These are phyloP conservation scores for Leccinum griseonigrum DNA, from an alignment of 1,284 basidiomycete species.

Conservation along the genomic window DNA sequence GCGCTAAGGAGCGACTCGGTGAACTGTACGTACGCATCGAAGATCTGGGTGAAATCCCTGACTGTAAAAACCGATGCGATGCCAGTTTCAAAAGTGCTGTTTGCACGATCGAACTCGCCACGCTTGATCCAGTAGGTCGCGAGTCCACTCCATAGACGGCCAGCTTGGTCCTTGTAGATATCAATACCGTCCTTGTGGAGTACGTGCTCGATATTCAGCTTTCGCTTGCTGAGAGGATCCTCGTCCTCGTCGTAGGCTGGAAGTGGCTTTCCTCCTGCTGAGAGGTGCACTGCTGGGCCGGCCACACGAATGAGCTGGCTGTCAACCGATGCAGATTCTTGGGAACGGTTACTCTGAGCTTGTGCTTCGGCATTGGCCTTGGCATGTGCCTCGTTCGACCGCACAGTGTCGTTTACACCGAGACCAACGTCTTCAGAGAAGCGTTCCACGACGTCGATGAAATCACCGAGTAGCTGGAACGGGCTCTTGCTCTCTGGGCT, in stretches of 20 bases:
- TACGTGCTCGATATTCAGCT: conserved; percentile 85
- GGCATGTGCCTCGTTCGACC: conserved; percentile 47
- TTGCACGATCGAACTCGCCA: conserved; percentile 89
- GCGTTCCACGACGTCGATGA: conserved; percentile 89
- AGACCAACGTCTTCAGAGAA: conserved; percentile 93
- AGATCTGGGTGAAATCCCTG: conserved; percentile 97
- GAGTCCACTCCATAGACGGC: conserved; percentile 92
- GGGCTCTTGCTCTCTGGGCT: conserved; percentile 95
- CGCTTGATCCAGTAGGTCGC: conserved; percentile 99
- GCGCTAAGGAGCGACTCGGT: conserved; percentile 89
- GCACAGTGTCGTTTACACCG: conserved; percentile 72
- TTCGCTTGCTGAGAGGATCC: conserved; percentile 70
- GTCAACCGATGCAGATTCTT: conserved; percentile 49
- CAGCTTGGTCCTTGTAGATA: conserved; percentile 95
- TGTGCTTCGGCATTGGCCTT: conserved; percentile 45
- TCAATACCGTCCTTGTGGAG: conserved; percentile 83
- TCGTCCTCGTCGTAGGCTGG: conserved; percentile 76
- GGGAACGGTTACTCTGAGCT: conserved; percentile 33
- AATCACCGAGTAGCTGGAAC: conserved; percentile 92
- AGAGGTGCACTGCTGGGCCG: conserved; percentile 63
- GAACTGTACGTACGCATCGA: conserved; percentile 96
- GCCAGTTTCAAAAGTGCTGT: conserved; percentile 86
- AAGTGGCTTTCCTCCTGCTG: conserved; percentile 46
- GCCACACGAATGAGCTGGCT: conserved; percentile 74
- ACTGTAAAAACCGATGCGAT: conserved; percentile 87